Conservation (phyloP, 352 stramenopile genomes). For the Pythium coloratum region DNA sequence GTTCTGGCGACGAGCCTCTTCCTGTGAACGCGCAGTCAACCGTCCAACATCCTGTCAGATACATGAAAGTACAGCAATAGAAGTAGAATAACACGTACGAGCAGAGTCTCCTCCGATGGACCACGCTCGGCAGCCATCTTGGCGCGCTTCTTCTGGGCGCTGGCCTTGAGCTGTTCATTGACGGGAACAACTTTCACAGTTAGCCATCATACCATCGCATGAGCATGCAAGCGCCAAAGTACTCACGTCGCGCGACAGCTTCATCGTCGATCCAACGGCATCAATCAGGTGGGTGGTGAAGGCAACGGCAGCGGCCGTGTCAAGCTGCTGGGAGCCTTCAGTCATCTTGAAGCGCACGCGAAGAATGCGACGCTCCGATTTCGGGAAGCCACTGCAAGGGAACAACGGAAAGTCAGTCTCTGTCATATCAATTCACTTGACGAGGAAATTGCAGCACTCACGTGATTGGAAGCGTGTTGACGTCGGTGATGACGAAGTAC, state of each 20-base stretch:
- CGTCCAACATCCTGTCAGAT: no score
- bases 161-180: constrained; percentile 60
- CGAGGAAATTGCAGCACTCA: constrained; percentile 28
- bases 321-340: constrained; percentile 61
- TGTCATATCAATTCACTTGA: no score
- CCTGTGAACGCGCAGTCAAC: constrained; percentile 26
- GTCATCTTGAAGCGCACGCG: constrained; percentile 63
- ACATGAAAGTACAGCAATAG: no score
- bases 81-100: background rate
- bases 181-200: background rate
- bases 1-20: constrained; percentile 43
- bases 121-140: constrained; percentile 61
- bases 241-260: constrained; percentile 73
- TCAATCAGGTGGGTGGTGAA: constrained; percentile 62
- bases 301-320: constrained; percentile 44
- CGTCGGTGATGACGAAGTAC: constrained; percentile 77
- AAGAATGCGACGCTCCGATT: constrained; percentile 59
- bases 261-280: constrained; percentile 66
- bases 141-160: constrained; percentile 66
- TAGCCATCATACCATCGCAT: background rate
- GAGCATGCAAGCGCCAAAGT: background rate
- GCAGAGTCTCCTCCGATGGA: constrained; percentile 3
- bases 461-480: constrained; percentile 65
- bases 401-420: background rate
- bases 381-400: constrained; percentile 57